Conservation (phyloP, 2,329 filamentous ascomycete species). For the Lecanoromycetidae sp. region DNA sequence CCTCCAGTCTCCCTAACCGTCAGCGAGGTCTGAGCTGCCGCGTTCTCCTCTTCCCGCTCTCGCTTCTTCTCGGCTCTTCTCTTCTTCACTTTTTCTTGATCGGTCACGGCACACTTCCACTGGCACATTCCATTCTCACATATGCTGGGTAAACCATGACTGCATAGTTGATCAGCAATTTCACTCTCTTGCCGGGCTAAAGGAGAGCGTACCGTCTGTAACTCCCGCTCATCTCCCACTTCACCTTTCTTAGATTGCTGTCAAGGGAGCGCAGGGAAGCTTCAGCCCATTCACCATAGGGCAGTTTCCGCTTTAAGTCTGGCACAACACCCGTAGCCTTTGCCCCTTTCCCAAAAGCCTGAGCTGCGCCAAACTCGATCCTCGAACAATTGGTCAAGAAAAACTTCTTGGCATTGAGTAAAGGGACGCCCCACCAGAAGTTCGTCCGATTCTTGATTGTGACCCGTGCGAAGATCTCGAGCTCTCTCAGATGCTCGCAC, state of each 20-base stretch:
- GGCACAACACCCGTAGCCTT: background rate
- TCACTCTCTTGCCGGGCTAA: background rate
- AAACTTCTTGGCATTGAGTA: background rate
- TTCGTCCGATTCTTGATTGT: background rate
- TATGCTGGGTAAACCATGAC: background rate
- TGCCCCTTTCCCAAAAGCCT: background rate
- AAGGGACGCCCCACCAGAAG: conserved; percentile 1
- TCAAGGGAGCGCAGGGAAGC: background rate
- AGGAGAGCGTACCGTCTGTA: background rate
- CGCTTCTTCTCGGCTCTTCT: background rate
- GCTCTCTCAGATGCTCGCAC: background rate
- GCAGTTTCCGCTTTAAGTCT: background rate
- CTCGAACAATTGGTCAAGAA: background rate
- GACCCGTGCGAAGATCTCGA: background rate
- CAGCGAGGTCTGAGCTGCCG: too few relatives aligned
- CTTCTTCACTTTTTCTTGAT: background rate
- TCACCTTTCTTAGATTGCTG: background rate
- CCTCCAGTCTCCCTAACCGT: too few relatives aligned
- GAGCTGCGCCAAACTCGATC: background rate
- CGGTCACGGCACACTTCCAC: background rate
- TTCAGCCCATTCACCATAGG: background rate
- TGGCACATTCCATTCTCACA: background rate
- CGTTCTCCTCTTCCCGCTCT: background rate
- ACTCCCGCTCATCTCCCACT: background rate
- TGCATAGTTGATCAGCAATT: background rate